Conservation (phyloP, 2,329 filamentous ascomycete genomes). For the Aureobasidium sp. region DNA sequence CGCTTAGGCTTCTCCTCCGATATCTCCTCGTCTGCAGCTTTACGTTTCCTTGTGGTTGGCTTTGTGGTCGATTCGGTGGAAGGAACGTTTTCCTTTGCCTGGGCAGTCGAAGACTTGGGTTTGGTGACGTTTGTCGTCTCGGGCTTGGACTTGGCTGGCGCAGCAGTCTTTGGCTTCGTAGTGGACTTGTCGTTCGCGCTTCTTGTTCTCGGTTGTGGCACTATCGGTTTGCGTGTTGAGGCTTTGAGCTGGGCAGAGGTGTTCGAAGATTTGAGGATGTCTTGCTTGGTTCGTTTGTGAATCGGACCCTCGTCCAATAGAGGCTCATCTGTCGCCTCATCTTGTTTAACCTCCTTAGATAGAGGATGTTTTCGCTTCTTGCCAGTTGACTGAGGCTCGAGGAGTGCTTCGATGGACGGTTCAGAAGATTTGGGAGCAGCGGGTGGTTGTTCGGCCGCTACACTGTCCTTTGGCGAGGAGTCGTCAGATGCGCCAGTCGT, state of each 20-base stretch:
- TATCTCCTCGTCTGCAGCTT: slow-evolving; percentile 19
- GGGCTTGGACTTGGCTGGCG: background rate
- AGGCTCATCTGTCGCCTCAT: background rate
- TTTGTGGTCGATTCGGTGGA: background rate
- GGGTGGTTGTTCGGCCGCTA: slow-evolving; percentile 1
- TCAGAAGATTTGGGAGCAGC: background rate
- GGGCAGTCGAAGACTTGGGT: background rate
- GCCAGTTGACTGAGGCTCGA: background rate
- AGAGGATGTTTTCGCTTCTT: slow-evolving; percentile 9
- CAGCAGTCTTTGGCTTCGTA: background rate
- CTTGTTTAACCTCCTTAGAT: background rate
- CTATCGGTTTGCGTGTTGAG: background rate
- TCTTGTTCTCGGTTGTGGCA: background rate
- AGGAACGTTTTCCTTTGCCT: background rate
- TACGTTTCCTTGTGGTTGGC: slow-evolving; percentile 24
- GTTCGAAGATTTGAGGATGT: background rate
- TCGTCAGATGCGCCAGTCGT: background rate
- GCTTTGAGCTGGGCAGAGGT: background rate
- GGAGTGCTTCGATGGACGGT: background rate
- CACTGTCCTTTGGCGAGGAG: slow-evolving; percentile 8
- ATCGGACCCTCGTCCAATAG: background rate
- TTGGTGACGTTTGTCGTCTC: background rate
- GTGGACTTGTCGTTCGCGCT: background rate
- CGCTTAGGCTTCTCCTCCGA: slow-evolving; percentile 24
- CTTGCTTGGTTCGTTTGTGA: background rate